Evolutionary conservation across 1,284 basidiomycete genomes (phyloP).

Genomic region (Ustilago cynodontis): DNA sequence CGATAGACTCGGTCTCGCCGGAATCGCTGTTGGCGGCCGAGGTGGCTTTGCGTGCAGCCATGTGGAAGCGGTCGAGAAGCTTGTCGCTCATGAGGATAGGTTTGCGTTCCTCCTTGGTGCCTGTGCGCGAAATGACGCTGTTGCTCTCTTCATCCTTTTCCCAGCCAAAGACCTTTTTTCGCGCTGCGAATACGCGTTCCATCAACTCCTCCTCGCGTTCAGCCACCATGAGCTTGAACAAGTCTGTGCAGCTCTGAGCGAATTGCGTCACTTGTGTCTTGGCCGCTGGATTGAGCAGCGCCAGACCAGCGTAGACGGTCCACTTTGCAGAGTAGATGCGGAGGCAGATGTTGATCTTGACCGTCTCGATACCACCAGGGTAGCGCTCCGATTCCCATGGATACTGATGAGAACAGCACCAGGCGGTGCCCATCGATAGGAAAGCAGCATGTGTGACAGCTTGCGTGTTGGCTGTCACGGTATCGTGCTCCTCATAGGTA

Average conservation of each 20-base stretch:
- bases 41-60: conserved; percentile 74
- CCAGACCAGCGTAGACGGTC: conserved; percentile 98
- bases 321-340: conserved; percentile 97
- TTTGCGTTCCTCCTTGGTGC: conserved; percentile 66
- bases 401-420: conserved; percentile 82
- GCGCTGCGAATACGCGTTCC: conserved; percentile 80
- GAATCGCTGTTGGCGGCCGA: conserved; percentile 12
- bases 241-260: conserved; percentile 83
- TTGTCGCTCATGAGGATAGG: conserved; percentile 89
- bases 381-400: conserved; percentile 95
- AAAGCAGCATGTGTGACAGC: conserved; percentile 98
- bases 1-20: conserved; percentile 25
- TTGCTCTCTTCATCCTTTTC: conserved; percentile 60
- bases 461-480: conserved; percentile 96
- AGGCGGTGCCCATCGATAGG: conserved; percentile 97
- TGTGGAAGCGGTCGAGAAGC: conserved; percentile 88
- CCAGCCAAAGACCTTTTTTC: conserved; percentile 82
- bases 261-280: conserved; percentile 87
- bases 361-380: conserved; percentile 97
- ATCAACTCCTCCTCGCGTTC: conserved; percentile 75
- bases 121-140: conserved; percentile 46
- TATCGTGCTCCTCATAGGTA: conserved; percentile 94
- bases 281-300: conserved; percentile 95
- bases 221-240: conserved; percentile 97
- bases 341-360: conserved; percentile 91